These are phyloP conservation scores for Viola pubescens DNA, from an alignment of 441 rosid species.

Conservation along the genomic window DNA sequence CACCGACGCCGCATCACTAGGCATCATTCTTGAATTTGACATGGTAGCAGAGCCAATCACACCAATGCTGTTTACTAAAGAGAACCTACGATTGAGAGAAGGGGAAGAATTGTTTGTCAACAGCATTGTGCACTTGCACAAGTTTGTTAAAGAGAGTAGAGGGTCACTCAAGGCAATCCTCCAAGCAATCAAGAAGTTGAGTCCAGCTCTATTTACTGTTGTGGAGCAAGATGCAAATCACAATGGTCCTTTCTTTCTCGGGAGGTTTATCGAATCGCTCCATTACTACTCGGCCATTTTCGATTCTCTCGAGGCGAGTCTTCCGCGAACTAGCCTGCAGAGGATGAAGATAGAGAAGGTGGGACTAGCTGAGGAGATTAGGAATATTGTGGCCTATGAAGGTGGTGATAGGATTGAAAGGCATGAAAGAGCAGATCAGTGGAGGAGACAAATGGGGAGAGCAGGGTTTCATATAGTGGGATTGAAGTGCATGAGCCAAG, in stretches of 20 bases:
- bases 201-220: conserved; percentile 39
- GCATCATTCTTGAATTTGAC: conserved; percentile 34
- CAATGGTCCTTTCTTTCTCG: conserved; percentile 65
- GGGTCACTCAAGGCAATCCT: conserved; percentile 63
- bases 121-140: conserved; percentile 51
- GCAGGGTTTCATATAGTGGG: conserved; percentile 54
- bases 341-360: conserved; percentile 53
- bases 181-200: conserved; percentile 52
- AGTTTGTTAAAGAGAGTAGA: conserved; percentile 55
- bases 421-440: conserved; percentile 63
- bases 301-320: conserved; percentile 52
- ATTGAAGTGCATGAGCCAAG: conserved; percentile 50
- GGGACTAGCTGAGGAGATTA: conserved; percentile 50
- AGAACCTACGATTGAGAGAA: conserved; percentile 40
- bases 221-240: conserved; percentile 71
- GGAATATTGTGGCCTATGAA: conserved; percentile 50
- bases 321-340: conserved; percentile 42
- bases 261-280: conserved; percentile 62
- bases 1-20: conserved; percentile 31
- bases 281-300: conserved; percentile 62
- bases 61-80: conserved; percentile 31
- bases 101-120: conserved; percentile 49
- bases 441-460: conserved; percentile 63
- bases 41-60: conserved; percentile 27
- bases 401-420: conserved; percentile 45